Evolutionary conservation across 148 eudicot species (phyloP), one percentile per base, ranked within the genome.

Genomic region (Pharnaceum exiguum): DNA sequence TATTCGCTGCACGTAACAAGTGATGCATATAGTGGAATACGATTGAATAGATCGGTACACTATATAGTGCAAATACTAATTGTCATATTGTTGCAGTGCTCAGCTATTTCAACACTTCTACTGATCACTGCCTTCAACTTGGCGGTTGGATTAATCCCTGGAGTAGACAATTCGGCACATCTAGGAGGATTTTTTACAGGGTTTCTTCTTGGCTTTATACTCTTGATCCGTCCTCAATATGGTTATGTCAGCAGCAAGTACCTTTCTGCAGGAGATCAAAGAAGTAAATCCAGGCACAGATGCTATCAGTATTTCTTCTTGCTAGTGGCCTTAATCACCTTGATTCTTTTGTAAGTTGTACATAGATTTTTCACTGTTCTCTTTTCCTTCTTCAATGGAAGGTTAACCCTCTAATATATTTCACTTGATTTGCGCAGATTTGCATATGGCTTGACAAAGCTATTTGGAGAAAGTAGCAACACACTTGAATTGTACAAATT

Each of bases 141-240:
- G 61, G 81, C 75, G 7, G 59, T 77, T 4, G 81, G 81, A 21
- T 56, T 77, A 22, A 60, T 77, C 32, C 81, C 81, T 33, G 77
- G 71, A 17, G 74, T 72, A 28, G 81, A 77, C 66, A 77, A 67
- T 55, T 71, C 77, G 15, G 81, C 76, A 35, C 81, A 72, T 16
- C 47, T 71, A 1, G 76, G 76, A 59, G 77, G 74, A 17, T 67
- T 71, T 19, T 2, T 65, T 25, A 50, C 77, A 9, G 77, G 76
- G 38, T 64, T 71, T 54, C 37, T 71, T 25, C 59, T 71, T 28
- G 76, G 76, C 22, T 72, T 71, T 18, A 22, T 77, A 28, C 65
- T 77, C 26, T 55, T 77, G 16, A 57, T 77, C 22, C 74, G 75
- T 9, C 81, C 81, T 10, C 81, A 77, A 39, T 77, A 69, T 52